Evolutionary conservation across 2,329 filamentous ascomycete genomes (phyloP), one percentile per base, ranked within the genome.

Genomic region (Sporothrix curviconia): DNA sequence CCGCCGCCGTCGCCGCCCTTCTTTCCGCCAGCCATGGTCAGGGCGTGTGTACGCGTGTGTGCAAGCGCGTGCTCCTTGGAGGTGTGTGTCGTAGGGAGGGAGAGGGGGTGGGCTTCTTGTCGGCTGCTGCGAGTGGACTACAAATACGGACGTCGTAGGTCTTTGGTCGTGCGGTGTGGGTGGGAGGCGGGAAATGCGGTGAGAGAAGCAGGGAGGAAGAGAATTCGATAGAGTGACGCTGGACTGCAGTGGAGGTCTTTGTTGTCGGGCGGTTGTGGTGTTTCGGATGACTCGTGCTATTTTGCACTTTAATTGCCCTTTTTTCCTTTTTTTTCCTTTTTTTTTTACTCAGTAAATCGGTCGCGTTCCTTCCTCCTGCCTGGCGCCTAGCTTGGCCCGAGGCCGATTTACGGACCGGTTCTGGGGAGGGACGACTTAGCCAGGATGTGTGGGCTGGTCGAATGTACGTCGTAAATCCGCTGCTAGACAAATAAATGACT

Each of bases 1-100:
- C 88, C 90, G 62, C 95, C 91, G 55, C 88, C 87, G 54, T n/a
- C n/a, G n/a, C 87, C 87, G 55, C 77, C 83, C 55, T 78, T 82
- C 72, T 89, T 92, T 73, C 89, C 90, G 65, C 80, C 81, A 28
- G 78, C 86, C 88, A 92, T 92, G 63, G 63, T 42, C 25, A n/a
- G 25, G 1, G 39, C n/a, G 28, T 8, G 43, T 30, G 9, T 11
- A 40, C 15, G 42, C 4, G 30, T 44, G n/a, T 28, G 15, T 12
- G 25, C 34, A 4, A 7, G 4, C 22, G 25, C 12, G 44, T n/a
- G 30, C 8, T 24, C 28, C n/a, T n/a, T n/a, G n/a, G n/a, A n/a
- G n/a, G n/a, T n/a, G n/a, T n/a, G n/a, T n/a, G n/a, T n/a, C n/a
- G n/a, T n/a, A n/a, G n/a, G n/a, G n/a, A n/a, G 28, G 14, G 15